Conservation (phyloP, 1,284 basidiomycete species). For the Schizopora paradoxa region DNA sequence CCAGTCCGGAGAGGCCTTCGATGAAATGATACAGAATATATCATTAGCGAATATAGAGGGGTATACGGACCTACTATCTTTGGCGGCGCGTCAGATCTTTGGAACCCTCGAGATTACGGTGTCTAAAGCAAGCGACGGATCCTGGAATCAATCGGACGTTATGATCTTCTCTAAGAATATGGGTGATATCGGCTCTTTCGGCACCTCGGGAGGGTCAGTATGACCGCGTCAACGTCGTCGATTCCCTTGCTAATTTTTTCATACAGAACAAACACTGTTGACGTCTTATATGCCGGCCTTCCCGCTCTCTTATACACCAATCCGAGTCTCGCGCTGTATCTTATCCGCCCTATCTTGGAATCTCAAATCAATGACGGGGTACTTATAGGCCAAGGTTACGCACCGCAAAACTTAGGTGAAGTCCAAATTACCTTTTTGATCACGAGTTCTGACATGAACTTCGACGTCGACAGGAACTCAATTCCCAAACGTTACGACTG, state of each 20-base stretch:
- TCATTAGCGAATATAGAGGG: conserved; percentile 27
- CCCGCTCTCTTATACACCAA: conserved; percentile 45
- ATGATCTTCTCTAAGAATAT: conserved; percentile 16
- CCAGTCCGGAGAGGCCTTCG: conserved; percentile 29
- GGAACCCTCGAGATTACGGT: conserved; percentile 37
- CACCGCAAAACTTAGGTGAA: conserved; percentile 41
- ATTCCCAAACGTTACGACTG: conserved; percentile 26
- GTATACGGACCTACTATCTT: conserved; percentile 35
- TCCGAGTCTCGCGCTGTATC: conserved; percentile 32
- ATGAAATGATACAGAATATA: conserved; percentile 30
- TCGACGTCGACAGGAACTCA: conserved; percentile 34
- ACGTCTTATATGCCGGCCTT: conserved; percentile 42
- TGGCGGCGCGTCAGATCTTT: conserved; percentile 36
- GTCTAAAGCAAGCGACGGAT: conserved; percentile 23
- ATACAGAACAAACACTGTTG: conserved; percentile 43
- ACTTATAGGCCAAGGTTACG: conserved; percentile 40
- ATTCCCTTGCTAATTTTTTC: too few species aligned
- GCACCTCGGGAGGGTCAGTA: conserved; percentile 12
- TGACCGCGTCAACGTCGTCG: neutral
- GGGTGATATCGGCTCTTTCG: conserved; percentile 5
- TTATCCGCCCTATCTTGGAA: conserved; percentile 44
- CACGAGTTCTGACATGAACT: conserved; percentile 28
- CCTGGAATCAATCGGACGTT: conserved; percentile 22
- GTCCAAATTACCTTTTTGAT: conserved; percentile 30
- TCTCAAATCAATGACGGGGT: conserved; percentile 40